Conservation (phyloP, 2,329 filamentous ascomycete genomes). For the Ophiostoma piceae region DNA sequence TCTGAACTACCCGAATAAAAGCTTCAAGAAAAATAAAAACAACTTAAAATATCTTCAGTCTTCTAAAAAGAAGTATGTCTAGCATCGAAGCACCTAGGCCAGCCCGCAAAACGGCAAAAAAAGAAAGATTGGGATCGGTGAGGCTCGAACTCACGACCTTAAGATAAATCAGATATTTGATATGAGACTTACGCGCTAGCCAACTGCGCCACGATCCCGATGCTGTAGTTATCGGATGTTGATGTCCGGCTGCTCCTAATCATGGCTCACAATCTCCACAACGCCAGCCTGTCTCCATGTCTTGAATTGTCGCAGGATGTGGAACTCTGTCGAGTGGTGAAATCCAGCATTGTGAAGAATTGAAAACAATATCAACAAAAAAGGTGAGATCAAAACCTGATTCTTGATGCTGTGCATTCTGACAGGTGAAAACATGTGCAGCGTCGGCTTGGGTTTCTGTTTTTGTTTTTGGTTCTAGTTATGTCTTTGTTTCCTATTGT, state of each 20-base stretch:
- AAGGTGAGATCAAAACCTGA: neutral
- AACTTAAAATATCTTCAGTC: neutral
- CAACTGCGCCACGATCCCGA: conserved; percentile 18
- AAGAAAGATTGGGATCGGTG: conserved; percentile 25
- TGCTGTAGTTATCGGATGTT: neutral
- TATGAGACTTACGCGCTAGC: conserved; percentile 18
- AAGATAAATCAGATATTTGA: conserved; percentile 20
- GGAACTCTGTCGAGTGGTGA: neutral
- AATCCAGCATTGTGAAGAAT: neutral
- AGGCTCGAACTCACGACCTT: conserved; percentile 29
- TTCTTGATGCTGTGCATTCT: neutral
- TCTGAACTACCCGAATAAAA: too few relatives aligned
- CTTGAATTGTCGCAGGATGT: neutral
- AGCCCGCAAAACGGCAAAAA: neutral
- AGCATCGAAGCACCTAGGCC: too few relatives aligned
- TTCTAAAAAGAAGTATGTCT: too few relatives aligned
- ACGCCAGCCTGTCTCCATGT: neutral
- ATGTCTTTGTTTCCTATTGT: neutral
- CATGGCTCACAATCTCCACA: neutral
- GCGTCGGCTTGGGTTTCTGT: neutral
- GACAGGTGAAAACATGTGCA: neutral
- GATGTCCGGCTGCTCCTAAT: conserved; percentile 5
- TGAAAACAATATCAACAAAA: neutral
- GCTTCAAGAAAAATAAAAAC: neutral
- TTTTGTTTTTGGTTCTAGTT: neutral